Conservation (phyloP, 345 rosid species). For the Lagerstroemia speciosa region DNA sequence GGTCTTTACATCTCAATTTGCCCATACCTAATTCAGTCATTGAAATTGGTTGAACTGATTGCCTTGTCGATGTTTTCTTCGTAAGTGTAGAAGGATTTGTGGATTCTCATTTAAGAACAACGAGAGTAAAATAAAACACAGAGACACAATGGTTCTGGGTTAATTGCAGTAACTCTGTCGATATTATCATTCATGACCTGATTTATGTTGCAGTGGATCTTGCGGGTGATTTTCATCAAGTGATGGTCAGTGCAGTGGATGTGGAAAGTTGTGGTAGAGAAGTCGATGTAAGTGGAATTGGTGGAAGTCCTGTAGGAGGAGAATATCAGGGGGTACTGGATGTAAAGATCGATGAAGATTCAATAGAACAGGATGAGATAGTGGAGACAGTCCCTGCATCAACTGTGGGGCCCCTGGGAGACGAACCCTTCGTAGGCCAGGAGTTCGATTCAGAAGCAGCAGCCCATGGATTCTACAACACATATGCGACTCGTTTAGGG, state of each 20-base stretch:
- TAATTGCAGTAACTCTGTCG: too few relatives aligned
- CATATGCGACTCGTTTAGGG: constrained; percentile 81
- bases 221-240: constrained; percentile 39
- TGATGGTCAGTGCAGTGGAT: constrained; percentile 34
- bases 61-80: too few relatives aligned
- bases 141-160: too few relatives aligned
- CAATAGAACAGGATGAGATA: constrained; percentile 19
- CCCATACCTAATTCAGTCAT: too few relatives aligned
- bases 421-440: constrained; percentile 77
- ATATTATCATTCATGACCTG: neutral
- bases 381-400: constrained; percentile 25
- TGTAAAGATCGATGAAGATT: constrained; percentile 43
- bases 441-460: constrained; percentile 94
- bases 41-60: neutral
- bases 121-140: too few relatives aligned
- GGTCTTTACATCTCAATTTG: neutral
- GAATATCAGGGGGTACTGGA: constrained; percentile 29
- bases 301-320: constrained; percentile 36
- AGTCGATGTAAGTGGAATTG: constrained; percentile 39
- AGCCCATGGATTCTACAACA: constrained; percentile 81
- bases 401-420: constrained; percentile 22
- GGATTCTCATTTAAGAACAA: neutral
- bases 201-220: constrained; percentile 66
- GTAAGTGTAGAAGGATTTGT: too few relatives aligned
- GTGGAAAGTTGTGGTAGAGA: constrained; percentile 24